These are phyloP conservation scores for Calonectria fujianensis DNA, from an alignment of 2,329 filamentous ascomycete species.

Conservation along the genomic window DNA sequence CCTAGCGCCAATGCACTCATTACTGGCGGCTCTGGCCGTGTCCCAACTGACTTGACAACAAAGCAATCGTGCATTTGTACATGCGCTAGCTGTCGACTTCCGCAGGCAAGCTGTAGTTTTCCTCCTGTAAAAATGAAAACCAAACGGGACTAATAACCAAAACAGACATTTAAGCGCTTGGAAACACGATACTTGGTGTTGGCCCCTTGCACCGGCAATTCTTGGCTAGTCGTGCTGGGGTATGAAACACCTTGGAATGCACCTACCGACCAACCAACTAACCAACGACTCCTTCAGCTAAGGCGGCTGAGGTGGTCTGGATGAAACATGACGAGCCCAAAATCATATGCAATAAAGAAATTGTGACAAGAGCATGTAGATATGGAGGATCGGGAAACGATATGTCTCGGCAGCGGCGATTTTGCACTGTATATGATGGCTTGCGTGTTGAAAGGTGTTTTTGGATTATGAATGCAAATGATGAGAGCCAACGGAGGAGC, in stretches of 20 bases:
- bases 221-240: conserved; percentile 2
- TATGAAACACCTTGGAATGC: conserved; percentile 25
- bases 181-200: not conserved
- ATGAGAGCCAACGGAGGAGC: not conserved
- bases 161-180: not conserved
- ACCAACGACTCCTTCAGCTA: conserved; percentile 18
- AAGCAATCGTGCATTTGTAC: not conserved
- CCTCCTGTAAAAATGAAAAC: no score
- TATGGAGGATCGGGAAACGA: not conserved
- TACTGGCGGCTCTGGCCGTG: not conserved
- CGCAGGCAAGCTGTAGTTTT: not conserved
- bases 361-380: not conserved
- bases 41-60: no score
- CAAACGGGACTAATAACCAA: not conserved
- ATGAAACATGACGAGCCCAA: not conserved
- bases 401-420: not conserved
- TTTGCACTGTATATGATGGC: not conserved
- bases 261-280: not conserved
- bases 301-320: conserved; percentile 3
- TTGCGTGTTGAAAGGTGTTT: not conserved
- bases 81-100: not conserved
- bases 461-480: not conserved
- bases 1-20: not conserved
- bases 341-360: not conserved
- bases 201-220: not conserved